These are phyloP conservation scores for Hypoxylon fragiforme DNA, from an alignment of 495 filamentous ascomycete genomes.

Conservation along the genomic window DNA sequence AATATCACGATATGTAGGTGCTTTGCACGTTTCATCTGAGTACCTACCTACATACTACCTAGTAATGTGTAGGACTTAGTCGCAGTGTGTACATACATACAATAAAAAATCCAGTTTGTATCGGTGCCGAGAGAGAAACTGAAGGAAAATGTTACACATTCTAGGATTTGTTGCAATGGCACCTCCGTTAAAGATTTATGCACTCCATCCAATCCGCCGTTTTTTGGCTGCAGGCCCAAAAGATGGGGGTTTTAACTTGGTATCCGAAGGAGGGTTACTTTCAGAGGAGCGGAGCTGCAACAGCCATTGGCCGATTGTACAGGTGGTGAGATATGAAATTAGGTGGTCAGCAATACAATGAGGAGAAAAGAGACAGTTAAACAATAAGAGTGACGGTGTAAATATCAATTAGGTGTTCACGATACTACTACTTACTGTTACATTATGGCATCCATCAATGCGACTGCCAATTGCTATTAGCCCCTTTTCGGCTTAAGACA, in stretches of 20 bases:
- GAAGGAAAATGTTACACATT: not conserved
- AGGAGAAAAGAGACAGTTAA: not conserved
- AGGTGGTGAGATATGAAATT: not conserved
- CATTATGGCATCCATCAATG: not conserved
- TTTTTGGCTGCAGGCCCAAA: not conserved
- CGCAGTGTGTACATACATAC: not conserved
- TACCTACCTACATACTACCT: no score
- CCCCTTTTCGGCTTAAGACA: not conserved
- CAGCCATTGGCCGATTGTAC: not conserved
- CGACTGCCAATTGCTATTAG: not conserved
- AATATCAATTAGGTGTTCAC: not conserved
- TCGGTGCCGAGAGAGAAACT: not conserved
- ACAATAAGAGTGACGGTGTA: not conserved
- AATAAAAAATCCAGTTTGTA: no score
- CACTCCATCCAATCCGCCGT: not conserved
- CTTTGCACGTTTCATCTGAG: no score
- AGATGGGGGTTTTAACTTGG: not conserved
- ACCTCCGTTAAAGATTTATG: not conserved
- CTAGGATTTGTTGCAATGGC: not conserved
- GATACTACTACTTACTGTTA: not conserved
- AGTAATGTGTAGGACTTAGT: not conserved
- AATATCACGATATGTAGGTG: no score
- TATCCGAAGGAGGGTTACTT: not conserved
- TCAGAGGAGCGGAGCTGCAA: not conserved
- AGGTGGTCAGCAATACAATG: not conserved